phyloP scores from a whole-genome alignment of 164 flowering plant species.

The Saururus chinensis region DNA sequence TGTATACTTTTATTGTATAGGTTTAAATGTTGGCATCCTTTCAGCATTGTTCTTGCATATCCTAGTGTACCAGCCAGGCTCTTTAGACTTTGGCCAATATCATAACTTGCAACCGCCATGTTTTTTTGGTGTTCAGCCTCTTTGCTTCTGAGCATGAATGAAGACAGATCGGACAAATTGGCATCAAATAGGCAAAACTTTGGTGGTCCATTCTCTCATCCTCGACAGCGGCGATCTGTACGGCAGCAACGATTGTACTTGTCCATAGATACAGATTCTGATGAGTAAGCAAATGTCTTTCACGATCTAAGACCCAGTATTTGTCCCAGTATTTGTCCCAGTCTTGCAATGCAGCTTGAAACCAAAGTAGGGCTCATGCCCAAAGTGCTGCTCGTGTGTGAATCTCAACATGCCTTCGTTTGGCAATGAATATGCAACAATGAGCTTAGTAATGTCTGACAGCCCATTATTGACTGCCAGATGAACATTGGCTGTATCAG shows the following conservation, averaged over 20 bases:
- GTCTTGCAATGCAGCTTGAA: no score
- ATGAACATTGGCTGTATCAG: no score
- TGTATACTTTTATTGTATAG: background rate
- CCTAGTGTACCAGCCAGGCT: background rate
- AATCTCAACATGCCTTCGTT: no score
- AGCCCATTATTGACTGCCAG: no score
- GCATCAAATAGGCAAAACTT: slow-evolving; percentile 39
- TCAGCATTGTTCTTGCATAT: background rate
- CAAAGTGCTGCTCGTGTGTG: no score
- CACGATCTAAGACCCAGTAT: background rate
- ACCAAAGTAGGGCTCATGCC: no score
- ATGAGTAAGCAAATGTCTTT: slow-evolving; percentile 8
- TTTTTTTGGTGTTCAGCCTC: slow-evolving; percentile 43
- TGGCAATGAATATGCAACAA: no score
- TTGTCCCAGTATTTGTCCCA: no score
- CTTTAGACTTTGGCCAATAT: background rate
- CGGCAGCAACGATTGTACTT: slow-evolving; percentile 60
- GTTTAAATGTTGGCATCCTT: background rate
- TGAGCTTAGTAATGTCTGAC: no score
- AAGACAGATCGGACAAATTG: slow-evolving; percentile 32
- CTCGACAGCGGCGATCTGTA: slow-evolving; percentile 77
- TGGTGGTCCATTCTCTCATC: slow-evolving; percentile 61
- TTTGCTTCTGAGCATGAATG: slow-evolving; percentile 61
- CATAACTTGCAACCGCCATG: background rate
- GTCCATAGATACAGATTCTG: slow-evolving; percentile 78